Evolutionary conservation across 306 rosid species (phyloP), one percentile per base, ranked within the genome.

Genomic region (Abrus precatorius): DNA sequence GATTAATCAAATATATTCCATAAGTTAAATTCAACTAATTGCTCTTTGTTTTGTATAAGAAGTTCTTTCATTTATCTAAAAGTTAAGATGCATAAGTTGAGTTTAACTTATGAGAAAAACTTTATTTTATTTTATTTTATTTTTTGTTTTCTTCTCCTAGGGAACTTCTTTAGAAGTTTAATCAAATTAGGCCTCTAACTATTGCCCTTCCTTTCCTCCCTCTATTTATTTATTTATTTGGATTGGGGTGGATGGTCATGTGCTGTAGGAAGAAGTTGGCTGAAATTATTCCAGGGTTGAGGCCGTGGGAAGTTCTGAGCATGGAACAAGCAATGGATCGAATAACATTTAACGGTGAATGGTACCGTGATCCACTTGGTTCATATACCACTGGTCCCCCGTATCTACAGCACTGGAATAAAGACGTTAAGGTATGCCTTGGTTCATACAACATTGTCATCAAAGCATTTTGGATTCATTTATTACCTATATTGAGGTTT

Each of bases 271-370:
- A 71, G 20, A 77, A 85, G 69, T 82, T 95, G 89, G 89, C 89
- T 45, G 70, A 87, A 74, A 14, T 89, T 56, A 89, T 95, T 71
- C 96, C 99, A 29, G 94, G 96, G 30, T 86, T 95, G 86, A 90
- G 99, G 82, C 99, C 99, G 33, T 95, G 99, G 98, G 97, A 95
- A 88, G 96, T 95, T 87, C 84, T 95, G 43, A 93, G 97, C 62
- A 63, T 95, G 32, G 98, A 95, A 91, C 98, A 95, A 87, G 99
- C 99, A 11, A 95, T 95, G 98, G 90, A 90, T 78, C 93, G 53
- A 48, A 70, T 95, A 80, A 89, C 99, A 49, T 93, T 88, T 61
- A 86, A 79, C 1, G 98, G 94, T 9, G 75, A 89, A 86, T 93
- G 98, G 97, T 89, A 88, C 61, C 95, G 98, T 9, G 93, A 86